Base-by-base conservation (phyloP, 106 monocot genomes). In the Gastrodia elata region DNA sequence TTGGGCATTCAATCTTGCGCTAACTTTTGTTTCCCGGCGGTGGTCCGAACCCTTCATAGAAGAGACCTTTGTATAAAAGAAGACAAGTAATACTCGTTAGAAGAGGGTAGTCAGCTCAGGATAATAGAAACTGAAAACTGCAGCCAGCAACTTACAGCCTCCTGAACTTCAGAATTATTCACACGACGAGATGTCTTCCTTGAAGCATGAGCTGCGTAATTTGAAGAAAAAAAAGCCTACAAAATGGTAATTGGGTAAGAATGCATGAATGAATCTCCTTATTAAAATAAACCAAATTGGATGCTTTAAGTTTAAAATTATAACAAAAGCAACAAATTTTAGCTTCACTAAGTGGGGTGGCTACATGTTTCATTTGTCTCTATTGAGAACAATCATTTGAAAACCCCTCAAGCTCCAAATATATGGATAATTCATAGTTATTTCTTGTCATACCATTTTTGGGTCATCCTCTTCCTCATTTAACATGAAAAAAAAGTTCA, bases 171-270 rank as follows among this genome's bases (percentile, higher is more conserved):
- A 22, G 71, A 56, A 33, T 78, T 72, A 22, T 27, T 78, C 41
- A 78, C 78, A 43, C 71, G 71, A 57, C 70, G 77, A 70, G 77
- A 77, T 38, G 71, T 39, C 40, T 72, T 78, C 39, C 78, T 78
- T 44, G 78, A 78, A 32, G 78, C 72, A 24, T 78, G 78, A 64
- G 78, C 78, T 72, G 71, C 71, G 36, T 64, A 41, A 72, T 78
- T 78, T 65, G 78, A 61, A 5, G 71, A 78, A 64, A 78, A 78
- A 64, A 78, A 78, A 44, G 44, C 78, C 78, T 78, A 72, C 5
- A 42, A 43, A 38, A 72, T 8, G 46, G 30, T 10, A 59, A 39
- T 3, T 42, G n/a, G 32, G 5, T 70, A 2, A 43, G 38, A 61
- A 30, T 27, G 28, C 2, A 61, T 28, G 30, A 0, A 61, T 7